phyloP scores from a whole-genome alignment of 192 early-diverging fungal genomes.

The Powellomyces hirtus region DNA sequence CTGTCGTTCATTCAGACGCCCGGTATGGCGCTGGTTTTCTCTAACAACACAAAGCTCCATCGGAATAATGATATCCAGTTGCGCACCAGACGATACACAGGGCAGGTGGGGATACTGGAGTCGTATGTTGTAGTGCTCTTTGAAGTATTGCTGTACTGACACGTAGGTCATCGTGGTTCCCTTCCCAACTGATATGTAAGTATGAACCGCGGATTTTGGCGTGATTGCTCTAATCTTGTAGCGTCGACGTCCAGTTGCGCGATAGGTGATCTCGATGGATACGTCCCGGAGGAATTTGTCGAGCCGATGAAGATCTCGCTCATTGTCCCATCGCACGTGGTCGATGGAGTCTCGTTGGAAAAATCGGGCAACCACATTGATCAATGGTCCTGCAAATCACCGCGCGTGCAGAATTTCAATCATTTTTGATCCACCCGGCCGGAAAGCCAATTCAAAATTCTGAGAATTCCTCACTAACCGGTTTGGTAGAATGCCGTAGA shows the following conservation, averaged over 20 bases:
- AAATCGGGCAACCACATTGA: neutral
- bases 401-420: too few relatives aligned
- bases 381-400: slow-evolving; percentile 1
- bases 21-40: slow-evolving; percentile 74
- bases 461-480: slow-evolving; percentile 29
- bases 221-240: slow-evolving; percentile 71
- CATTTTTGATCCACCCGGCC: too few relatives aligned
- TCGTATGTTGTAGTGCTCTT: slow-evolving; percentile 62
- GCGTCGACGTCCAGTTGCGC: slow-evolving; percentile 60
- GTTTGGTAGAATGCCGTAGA: slow-evolving; percentile 55
- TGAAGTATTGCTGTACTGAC: slow-evolving; percentile 76
- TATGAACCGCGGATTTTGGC: slow-evolving; percentile 53
- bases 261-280: slow-evolving; percentile 16
- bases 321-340: neutral
- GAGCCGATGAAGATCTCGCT: slow-evolving; percentile 1
- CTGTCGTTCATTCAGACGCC: slow-evolving; percentile 76
- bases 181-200: slow-evolving; percentile 54
- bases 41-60: slow-evolving; percentile 86
- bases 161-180: slow-evolving; percentile 51
- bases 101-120: slow-evolving; percentile 77
- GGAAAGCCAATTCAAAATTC: too few relatives aligned
- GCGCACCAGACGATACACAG: slow-evolving; percentile 58
- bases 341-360: slow-evolving; percentile 10
- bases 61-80: slow-evolving; percentile 67
- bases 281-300: slow-evolving; percentile 13